These are phyloP conservation scores for Penicillium sp. DNA, from an alignment of 2,329 filamentous ascomycete species.

Conservation along the genomic window DNA sequence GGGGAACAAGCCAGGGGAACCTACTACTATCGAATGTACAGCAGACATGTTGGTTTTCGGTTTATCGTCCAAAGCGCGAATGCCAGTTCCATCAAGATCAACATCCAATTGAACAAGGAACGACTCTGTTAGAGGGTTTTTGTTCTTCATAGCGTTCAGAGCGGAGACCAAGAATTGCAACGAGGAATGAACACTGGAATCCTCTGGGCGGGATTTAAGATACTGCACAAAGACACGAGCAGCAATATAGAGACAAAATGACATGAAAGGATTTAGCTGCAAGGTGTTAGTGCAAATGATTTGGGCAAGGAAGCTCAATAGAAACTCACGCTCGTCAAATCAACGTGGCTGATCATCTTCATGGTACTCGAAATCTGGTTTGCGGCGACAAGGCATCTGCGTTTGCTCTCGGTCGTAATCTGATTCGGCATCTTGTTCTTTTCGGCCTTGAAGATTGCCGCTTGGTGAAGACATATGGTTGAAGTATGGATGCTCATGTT, in stretches of 20 bases:
- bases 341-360: constrained; percentile 89
- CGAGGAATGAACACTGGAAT: constrained; percentile 72
- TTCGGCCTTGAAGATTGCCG: constrained; percentile 95
- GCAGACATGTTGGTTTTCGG: constrained; percentile 8
- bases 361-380: constrained; percentile 93
- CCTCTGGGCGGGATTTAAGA: constrained; percentile 87
- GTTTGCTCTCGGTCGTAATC: constrained; percentile 84
- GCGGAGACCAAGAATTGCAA: constrained; percentile 87
- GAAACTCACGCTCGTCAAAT: constrained; percentile 70
- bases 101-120: constrained; percentile 92
- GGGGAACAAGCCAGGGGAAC: neutral
- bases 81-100: constrained; percentile 66
- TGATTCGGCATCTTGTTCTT: constrained; percentile 75
- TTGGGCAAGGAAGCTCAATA: neutral
- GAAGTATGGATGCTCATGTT: constrained; percentile 98
- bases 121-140: constrained; percentile 88
- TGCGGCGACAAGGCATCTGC: constrained; percentile 87
- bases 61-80: constrained; percentile 26
- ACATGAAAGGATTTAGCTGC: constrained; percentile 92
- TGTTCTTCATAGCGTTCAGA: constrained; percentile 83
- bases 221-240: constrained; percentile 95
- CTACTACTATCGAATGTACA: constrained; percentile 13
- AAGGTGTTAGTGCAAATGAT: constrained; percentile 18
- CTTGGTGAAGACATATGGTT: constrained; percentile 95
- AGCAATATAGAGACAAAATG: constrained; percentile 94